Base-by-base conservation (phyloP, 768 basidiomycete genomes). In the Pleurotus eryngii region DNA sequence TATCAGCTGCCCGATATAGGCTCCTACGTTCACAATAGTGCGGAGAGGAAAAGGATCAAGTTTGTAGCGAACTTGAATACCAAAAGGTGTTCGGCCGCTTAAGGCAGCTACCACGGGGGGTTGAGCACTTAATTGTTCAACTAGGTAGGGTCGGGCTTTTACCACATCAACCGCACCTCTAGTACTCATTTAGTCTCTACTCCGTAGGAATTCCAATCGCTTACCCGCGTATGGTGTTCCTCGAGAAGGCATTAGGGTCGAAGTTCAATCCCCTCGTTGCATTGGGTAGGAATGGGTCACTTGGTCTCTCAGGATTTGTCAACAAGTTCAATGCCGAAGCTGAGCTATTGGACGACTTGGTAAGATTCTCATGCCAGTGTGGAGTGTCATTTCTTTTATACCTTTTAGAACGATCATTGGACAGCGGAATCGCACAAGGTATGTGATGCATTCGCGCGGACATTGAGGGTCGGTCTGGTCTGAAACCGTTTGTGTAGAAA, bases 271-370 rank as follows among this genome's bases (percentile, higher is more conserved):
- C 95, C 1, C 72, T 98, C 45, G 82, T 88, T 38, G 80, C 85
- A 3, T 76, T 98, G 6, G 90, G 88, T 6, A 81, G 83, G 67
- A 74, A 75, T 43, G 89, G 90, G 7, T 75, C 81, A 0, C 59
- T 90, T 50, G 89, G 89, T 17, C 68, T 93, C 43, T 81, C 82
- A 27, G 88, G 91, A 11, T 90, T 95, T 63, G 86, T 92, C 30
- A 93, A 95, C 67, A 90, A 91, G 67, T 95, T 94, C 71, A 94
- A 95, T 69, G 82, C 82, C n/a, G 90, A 92, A 45, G 90, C 95
- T 0, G 97, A 98, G 71, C 73, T 99, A 26, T 79, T 98, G 56
- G 96, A 98, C 71, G 96, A 99, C 73, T 75, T 95, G 71, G 90
- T 89, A 60, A 35, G 79, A 65, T 6, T 51, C 7, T 55, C 49